Evolutionary conservation across 2,329 filamentous ascomycete species (phyloP), one percentile per base, ranked within the genome.

Genomic region (Lomentospora prolificans): DNA sequence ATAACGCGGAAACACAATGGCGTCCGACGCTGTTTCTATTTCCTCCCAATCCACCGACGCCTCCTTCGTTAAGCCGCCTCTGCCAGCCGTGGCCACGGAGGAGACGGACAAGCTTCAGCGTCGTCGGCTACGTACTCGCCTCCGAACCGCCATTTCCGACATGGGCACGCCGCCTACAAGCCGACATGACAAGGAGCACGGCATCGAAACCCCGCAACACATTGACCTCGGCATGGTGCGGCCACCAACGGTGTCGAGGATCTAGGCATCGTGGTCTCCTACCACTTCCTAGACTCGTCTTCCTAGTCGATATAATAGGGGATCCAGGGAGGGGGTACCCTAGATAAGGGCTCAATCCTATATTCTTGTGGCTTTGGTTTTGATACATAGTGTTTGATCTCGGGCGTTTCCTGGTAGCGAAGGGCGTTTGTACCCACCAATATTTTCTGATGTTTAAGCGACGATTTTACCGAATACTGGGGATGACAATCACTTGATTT

Each of bases 111-210:
- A 22, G 27, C 12, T 19, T 24, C 25, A 12, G 10, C 46, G 54
- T 22, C 54, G 54, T 41, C 54, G 54, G 46, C 46, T 56, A n/a
- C 54, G 54, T 46, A 14, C 12, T 3, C 22, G 31, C 3, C 30
- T 56, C 12, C 28, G 44, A 30, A 60, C 58, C 24, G 58, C 58
- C 1, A 54, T 60, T 36, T 58, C 59, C 10, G 59, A 58, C 33
- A 57, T 60, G 39, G 59, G 59, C 22, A 56, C 59, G 9, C 59
- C 59, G 24, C 59, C 59, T 12, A 60, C 59, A 1, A 50, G 51
- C 3, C 39, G 58, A 33, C 57, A 60, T 50, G 59, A 60, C 48
- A 53, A 36, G 10, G 56, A 55, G 44, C 56, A 58, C 9, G 59
- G 59, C 17, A 50, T 56, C 50, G 54, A 56, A 22, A 51, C 57